These are phyloP conservation scores for Hanseniaspora uvarum DNA, from an alignment of 1,139 yeast species.

Conservation along the genomic window DNA sequence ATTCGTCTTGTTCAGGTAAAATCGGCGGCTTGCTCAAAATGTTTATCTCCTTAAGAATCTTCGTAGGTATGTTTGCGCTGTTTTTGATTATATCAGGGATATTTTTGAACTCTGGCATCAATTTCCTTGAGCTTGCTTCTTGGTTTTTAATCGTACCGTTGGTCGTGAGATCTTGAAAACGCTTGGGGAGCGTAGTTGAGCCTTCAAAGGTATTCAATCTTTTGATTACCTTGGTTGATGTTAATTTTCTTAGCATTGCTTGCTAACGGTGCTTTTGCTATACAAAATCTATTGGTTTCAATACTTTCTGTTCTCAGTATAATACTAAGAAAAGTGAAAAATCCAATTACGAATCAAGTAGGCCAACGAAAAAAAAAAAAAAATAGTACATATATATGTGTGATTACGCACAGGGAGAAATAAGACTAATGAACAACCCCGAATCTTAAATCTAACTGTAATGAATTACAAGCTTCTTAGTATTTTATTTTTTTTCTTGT, in stretches of 20 bases:
- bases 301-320: no score
- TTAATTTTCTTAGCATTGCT: not conserved
- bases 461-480: not conserved
- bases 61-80: not conserved
- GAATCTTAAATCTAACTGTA: not conserved
- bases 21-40: slow-evolving; percentile 8
- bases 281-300: not conserved
- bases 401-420: no score
- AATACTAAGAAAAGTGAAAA: not conserved
- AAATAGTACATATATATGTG: no score
- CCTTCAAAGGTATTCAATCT: slow-evolving; percentile 14
- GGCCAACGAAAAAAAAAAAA: not conserved
- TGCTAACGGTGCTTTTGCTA: not conserved
- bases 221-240: not conserved
- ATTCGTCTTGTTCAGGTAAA: slow-evolving; percentile 68
- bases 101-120: not conserved
- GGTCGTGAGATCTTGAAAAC: not conserved
- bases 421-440: not conserved
- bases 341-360: not conserved
- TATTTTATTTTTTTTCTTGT: not conserved
- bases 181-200: not conserved
- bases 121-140: not conserved
- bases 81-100: slow-evolving; percentile 3
- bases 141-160: not conserved
- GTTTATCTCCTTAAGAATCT: not conserved